Evolutionary conservation across 2,329 filamentous ascomycete genomes (phyloP), one percentile per base, ranked within the genome.

Genomic region (Fusarium concolor): DNA sequence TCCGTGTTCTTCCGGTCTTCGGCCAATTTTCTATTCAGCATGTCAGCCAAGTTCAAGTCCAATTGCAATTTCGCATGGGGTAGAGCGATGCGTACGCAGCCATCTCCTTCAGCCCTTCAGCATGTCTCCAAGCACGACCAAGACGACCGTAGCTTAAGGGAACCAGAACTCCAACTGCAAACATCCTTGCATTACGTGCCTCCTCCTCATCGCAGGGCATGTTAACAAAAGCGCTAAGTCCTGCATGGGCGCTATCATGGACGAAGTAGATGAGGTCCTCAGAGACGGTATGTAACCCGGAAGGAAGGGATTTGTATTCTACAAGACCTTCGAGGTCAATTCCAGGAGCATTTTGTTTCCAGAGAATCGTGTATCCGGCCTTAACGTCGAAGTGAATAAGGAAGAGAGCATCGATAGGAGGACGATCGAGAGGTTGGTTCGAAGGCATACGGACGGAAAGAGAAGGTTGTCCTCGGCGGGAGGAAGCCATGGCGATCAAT

Each of bases 251-350:
- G 46, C 87, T 83, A 63, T 88, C 90, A 76, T 98, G 94, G 42
- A 97, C 90, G 78, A 98, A 99, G 83, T 98, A 99, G 74, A 94
- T 92, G 51, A 98, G 84, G 79, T 99, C 96, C 70, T 94, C 89
- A 31, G 90, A 84, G 20, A 98, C 93, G 58, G 93, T 92, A 80
- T 99, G 96, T 49, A 97, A 80, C 24, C 96, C 96, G 0, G 95
- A 98, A 4, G 96, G 96, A 45, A 99, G 86, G 65, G 93, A 96
- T 81, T 97, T 98, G 86, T 94, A 99, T 80, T 99, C 96, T 74
- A 97, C 93, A 24, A 92, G 89, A 56, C 93, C 93, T 71, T 97
- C 92, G 47, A 98, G 86, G 79, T 87, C 85, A 80, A 95, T 85
- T 47, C 88, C 89, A 15, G 89, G 84, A 2, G 88, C 80, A 14